Conservation (phyloP, 345 rosid genomes). For the Geranium brycei region DNA sequence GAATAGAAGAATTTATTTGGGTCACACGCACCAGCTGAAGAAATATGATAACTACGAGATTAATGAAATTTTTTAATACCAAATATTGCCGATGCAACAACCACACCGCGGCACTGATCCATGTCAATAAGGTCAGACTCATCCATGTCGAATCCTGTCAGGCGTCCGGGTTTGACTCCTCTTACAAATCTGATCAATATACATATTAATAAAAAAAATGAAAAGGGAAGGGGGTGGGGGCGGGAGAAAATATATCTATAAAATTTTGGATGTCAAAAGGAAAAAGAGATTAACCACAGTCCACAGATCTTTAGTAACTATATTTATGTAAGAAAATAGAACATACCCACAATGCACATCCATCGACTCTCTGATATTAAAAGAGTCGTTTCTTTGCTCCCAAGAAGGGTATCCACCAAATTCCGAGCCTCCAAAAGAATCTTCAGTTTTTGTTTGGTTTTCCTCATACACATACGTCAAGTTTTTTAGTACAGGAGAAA, state of each 20-base stretch:
- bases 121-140: conserved; percentile 72
- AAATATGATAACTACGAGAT: conserved; percentile 7
- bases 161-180: conserved; percentile 70
- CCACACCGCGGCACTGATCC: conserved; percentile 80
- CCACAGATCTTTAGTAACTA: background rate
- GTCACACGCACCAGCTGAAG: background rate
- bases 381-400: conserved; percentile 69
- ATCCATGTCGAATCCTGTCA: conserved; percentile 80
- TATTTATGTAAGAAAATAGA: background rate
- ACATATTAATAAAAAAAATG: background rate
- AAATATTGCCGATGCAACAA: conserved; percentile 93
- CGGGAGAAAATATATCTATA: background rate
- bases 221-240: too few species aligned
- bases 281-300: background rate
- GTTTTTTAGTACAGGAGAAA: conserved; percentile 62
- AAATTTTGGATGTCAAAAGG: background rate
- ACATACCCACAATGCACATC: conserved; percentile 85
- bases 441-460: conserved; percentile 39
- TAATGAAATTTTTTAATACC: conserved; percentile 28
- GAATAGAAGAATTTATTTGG: background rate
- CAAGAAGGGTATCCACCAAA: conserved; percentile 95
- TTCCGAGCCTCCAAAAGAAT: conserved; percentile 82
- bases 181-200: conserved; percentile 53
- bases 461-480: conserved; percentile 68
- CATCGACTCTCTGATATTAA: conserved; percentile 74